Conservation (phyloP, 129 eudicot genomes). For the Scalesia atractyloides region DNA sequence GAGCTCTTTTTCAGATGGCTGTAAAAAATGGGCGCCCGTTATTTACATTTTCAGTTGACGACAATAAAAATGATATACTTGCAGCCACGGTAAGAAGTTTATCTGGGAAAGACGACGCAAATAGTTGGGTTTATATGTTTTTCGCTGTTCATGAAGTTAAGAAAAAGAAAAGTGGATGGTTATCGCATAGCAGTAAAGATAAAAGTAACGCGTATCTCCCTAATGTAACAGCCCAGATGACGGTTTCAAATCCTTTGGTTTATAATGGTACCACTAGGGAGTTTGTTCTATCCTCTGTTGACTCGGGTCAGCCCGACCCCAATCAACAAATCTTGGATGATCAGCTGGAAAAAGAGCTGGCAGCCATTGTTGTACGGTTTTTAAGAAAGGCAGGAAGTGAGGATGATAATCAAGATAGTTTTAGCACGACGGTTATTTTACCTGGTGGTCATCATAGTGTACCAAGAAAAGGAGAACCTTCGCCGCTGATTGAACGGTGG, state of each 20-base stretch:
- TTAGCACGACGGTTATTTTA: constrained; percentile 56
- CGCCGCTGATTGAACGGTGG: constrained; percentile 75
- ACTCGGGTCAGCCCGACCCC: not conserved
- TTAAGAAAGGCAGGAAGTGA: constrained; percentile 16
- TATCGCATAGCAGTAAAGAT: constrained; percentile 51
- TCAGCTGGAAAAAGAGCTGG: constrained; percentile 59
- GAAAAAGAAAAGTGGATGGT: constrained; percentile 68
- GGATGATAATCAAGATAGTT: constrained; percentile 29
- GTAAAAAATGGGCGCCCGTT: constrained; percentile 71
- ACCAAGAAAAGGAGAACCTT: constrained; percentile 76
- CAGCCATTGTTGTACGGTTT: constrained; percentile 62
- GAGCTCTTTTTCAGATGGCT: constrained; percentile 75
- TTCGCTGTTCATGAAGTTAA: constrained; percentile 61
- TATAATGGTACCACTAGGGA: constrained; percentile 39
- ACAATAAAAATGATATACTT: constrained; percentile 53
- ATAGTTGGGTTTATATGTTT: constrained; percentile 68
- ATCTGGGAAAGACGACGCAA: constrained; percentile 38
- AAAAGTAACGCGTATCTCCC: constrained; percentile 52
- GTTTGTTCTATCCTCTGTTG: constrained; percentile 60
- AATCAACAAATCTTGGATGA: constrained; percentile 45
- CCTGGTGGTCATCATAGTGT: constrained; percentile 78
- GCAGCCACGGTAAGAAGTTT: constrained; percentile 67
- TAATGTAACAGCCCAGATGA: constrained; percentile 76
- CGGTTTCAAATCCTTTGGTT: constrained; percentile 45
- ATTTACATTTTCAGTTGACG: constrained; percentile 70